Evolutionary conservation across 345 rosid genomes (phyloP).

Genomic region (Erysimum cheiranthoides): DNA sequence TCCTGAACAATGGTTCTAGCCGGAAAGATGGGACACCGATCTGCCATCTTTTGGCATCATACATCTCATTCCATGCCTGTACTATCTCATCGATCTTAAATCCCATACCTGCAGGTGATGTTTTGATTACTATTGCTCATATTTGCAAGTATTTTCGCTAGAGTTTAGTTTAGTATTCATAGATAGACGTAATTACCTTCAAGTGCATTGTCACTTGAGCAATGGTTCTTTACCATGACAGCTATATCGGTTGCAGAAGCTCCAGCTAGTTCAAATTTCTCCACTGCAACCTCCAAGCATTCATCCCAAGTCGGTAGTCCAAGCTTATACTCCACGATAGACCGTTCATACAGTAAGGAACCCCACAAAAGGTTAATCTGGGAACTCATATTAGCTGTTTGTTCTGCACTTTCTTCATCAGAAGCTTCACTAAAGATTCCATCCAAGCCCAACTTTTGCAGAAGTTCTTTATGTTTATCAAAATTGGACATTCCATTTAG

Average conservation of each 20-base stretch:
- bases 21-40: constrained; percentile 94
- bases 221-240: constrained; percentile 97
- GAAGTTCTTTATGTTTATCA: constrained; percentile 62
- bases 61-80: constrained; percentile 99
- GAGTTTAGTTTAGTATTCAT: background rate
- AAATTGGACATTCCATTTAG: constrained; percentile 75
- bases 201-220: constrained; percentile 80
- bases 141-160: background rate
- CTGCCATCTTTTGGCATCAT: constrained; percentile 96
- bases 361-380: constrained; percentile 97
- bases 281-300: constrained; percentile 94
- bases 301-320: constrained; percentile 96
- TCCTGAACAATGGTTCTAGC: constrained; percentile 89
- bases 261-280: constrained; percentile 96
- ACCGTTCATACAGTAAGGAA: constrained; percentile 88
- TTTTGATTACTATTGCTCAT: background rate
- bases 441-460: constrained; percentile 71
- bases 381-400: constrained; percentile 76
- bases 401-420: constrained; percentile 75
- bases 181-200: constrained; percentile 66
- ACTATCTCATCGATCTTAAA: constrained; percentile 96
- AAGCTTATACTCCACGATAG: constrained; percentile 86
- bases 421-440: constrained; percentile 59
- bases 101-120: constrained; percentile 62
- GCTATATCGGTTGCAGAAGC: constrained; percentile 95